These are phyloP conservation scores for Nicotiana obtusifolia DNA, from an alignment of 257 asterid species.

Conservation along the genomic window DNA sequence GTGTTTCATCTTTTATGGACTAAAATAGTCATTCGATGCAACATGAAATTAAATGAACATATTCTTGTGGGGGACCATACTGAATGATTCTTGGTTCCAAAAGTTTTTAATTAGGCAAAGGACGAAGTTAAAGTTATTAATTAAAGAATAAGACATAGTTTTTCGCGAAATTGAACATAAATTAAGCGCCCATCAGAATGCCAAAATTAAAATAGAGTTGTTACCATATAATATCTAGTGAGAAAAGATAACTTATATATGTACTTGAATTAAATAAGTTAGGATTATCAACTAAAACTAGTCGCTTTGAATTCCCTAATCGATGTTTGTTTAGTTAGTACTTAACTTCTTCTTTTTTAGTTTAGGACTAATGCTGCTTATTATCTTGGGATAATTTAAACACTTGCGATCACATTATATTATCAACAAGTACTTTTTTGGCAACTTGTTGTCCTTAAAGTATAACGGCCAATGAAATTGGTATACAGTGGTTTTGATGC, in stretches of 20 bases:
- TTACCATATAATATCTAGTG: not conserved
- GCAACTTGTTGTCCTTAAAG: constrained; percentile 41
- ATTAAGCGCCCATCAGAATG: not conserved
- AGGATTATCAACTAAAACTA: constrained; percentile 13
- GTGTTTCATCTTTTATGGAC: not conserved
- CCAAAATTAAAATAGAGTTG: not conserved
- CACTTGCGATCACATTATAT: constrained; percentile 34
- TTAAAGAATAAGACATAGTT: not conserved
- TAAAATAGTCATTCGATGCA: not conserved
- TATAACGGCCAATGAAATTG: constrained; percentile 35
- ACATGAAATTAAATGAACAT: constrained; percentile 7
- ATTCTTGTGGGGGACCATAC: not conserved
- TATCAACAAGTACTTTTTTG: constrained; percentile 37
- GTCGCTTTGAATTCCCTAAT: not conserved
- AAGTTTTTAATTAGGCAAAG: not conserved
- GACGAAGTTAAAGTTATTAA: not conserved
- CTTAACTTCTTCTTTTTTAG: constrained; percentile 2
- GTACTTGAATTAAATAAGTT: not conserved
- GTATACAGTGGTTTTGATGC: constrained; percentile 25
- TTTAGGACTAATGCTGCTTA: constrained; percentile 24
- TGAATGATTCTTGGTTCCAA: not conserved
- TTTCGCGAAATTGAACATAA: not conserved
- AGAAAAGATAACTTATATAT: constrained; percentile 5
- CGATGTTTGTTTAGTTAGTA: not conserved
- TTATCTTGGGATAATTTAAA: constrained; percentile 43